These are phyloP conservation scores for Crithidia mellificae DNA, from an alignment of 208 protist genomes.

Conservation along the genomic window DNA sequence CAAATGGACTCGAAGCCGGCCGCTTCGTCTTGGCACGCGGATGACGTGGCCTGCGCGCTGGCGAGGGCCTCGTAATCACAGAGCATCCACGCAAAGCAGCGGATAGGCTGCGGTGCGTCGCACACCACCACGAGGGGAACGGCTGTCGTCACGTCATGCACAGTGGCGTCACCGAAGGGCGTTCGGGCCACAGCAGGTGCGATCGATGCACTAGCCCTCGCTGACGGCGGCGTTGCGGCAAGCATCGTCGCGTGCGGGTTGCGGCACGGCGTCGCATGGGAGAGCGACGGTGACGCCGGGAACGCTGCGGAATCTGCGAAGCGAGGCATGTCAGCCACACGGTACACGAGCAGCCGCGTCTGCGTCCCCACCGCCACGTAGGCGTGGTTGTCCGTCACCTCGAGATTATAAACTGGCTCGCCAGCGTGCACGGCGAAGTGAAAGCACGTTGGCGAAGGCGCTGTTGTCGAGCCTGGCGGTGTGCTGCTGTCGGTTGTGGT, in stretches of 20 bases:
- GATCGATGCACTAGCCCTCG: too few relatives aligned
- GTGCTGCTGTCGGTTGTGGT: not conserved
- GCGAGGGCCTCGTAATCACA: conserved; percentile 30
- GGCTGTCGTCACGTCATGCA: not conserved
- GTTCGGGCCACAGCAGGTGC: too few relatives aligned
- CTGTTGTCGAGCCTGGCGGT: too few relatives aligned
- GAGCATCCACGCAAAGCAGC: conserved; percentile 35
- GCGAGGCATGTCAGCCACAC: conserved; percentile 22
- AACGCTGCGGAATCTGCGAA: conserved; percentile 1
- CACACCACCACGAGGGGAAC: conserved; percentile 27
- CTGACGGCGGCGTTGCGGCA: too few relatives aligned
- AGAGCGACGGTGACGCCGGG: not conserved
- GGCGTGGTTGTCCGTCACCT: conserved; percentile 27
- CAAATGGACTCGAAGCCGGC: not conserved
- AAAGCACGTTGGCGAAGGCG: too few relatives aligned
- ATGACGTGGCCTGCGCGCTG: not conserved
- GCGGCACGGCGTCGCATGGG: not conserved
- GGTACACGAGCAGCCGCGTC: conserved; percentile 31
- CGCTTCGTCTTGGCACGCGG: not conserved
- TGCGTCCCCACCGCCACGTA: conserved; percentile 32
- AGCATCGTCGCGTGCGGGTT: not conserved
- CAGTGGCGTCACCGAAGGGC: too few relatives aligned
- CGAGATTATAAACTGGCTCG: conserved; percentile 28
- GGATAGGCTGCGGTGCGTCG: conserved; percentile 21
- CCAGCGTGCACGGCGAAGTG: conserved; percentile 23